Conservation (phyloP, 345 rosid genomes). For the Microthlaspi erraticum region DNA sequence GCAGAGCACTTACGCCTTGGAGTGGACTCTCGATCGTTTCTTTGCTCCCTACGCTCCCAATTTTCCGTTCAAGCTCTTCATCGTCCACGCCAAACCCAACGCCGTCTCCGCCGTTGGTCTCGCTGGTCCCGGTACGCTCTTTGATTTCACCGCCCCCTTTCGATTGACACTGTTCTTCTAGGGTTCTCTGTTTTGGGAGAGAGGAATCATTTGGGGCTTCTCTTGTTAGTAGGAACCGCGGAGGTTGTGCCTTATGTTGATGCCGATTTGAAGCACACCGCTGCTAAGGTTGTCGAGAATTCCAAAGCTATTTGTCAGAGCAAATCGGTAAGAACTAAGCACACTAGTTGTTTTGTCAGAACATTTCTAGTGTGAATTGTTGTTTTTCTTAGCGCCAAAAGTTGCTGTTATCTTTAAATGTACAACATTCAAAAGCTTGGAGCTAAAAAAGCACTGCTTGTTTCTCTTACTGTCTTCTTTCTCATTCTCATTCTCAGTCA, state of each 20-base stretch:
- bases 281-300: conserved; percentile 68
- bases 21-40: conserved; percentile 87
- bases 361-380: too few species aligned
- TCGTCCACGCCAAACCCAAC: conserved; percentile 82
- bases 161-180: neutral
- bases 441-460: neutral
- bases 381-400: too few species aligned
- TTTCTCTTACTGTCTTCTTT: neutral
- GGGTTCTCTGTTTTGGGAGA: neutral
- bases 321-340: too few species aligned
- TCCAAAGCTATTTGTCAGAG: conserved; percentile 61
- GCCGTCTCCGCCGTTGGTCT: conserved; percentile 63
- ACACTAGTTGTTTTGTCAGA: too few species aligned
- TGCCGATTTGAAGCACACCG: conserved; percentile 71
- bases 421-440: neutral
- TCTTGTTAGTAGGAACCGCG: conserved; percentile 56
- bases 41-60: conserved; percentile 58
- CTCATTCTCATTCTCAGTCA: neutral
- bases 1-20: conserved; percentile 76
- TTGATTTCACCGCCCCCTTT: conserved; percentile 3
- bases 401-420: too few species aligned
- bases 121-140: conserved; percentile 73
- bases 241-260: conserved; percentile 76
- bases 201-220: neutral
- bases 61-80: conserved; percentile 72